Evolutionary conservation across 495 filamentous ascomycete species (phyloP).

Genomic region (Neurospora tetrasperma): DNA sequence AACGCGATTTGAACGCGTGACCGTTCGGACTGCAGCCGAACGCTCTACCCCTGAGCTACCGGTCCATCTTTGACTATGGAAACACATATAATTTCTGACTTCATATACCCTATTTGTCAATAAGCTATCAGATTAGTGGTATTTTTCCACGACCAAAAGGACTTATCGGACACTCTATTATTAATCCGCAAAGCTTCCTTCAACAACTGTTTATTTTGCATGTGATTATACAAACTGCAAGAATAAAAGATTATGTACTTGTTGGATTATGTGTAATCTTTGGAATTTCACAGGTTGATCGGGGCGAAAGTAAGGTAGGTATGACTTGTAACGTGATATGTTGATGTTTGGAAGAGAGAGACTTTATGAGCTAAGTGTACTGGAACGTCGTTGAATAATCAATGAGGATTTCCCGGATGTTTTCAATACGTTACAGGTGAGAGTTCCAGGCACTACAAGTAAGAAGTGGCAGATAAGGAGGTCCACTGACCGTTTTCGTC

Average conservation of each 20-base stretch:
- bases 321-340: background rate
- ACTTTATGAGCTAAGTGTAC: background rate
- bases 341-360: background rate
- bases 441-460: background rate
- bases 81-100: fast-evolving
- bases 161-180: background rate
- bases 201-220: too few species aligned
- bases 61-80: background rate
- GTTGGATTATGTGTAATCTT: background rate
- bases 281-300: background rate
- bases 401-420: background rate
- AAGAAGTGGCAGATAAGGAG: background rate
- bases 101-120: fast-evolving
- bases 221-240: background rate
- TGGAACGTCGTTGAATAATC: background rate
- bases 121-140: too few species aligned
- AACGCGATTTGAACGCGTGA: background rate
- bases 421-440: background rate
- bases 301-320: background rate
- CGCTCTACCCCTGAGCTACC: background rate
- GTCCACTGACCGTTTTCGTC: background rate
- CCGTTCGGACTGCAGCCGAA: background rate
- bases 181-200: background rate
- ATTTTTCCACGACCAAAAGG: too few species aligned
- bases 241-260: background rate